These are phyloP conservation scores for Amanita molliuscula DNA, from an alignment of 768 basidiomycete species.

Conservation along the genomic window DNA sequence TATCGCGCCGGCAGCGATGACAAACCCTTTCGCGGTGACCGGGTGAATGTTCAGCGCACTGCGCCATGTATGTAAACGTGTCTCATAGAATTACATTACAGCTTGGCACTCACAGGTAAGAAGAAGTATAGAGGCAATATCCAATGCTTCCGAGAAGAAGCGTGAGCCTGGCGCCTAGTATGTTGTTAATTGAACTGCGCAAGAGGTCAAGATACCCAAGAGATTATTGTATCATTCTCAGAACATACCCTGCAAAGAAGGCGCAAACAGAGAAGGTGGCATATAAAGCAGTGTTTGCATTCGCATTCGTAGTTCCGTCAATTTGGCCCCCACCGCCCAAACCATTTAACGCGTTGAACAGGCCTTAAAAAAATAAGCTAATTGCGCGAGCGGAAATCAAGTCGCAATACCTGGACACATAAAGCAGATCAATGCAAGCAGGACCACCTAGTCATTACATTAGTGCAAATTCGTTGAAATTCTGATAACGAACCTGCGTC, in stretches of 20 bases:
- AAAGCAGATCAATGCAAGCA: conserved; percentile 66
- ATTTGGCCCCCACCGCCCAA: conserved; percentile 74
- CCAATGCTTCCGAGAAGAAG: conserved; percentile 66
- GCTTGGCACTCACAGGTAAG: conserved; percentile 41
- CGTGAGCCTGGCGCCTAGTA: conserved; percentile 65
- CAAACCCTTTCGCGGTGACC: conserved; percentile 43
- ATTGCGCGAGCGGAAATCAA: neutral
- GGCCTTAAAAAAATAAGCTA: conserved; percentile 29
- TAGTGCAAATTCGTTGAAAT: neutral
- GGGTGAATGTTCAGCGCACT: conserved; percentile 67
- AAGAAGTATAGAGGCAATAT: conserved; percentile 68
- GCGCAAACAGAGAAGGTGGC: conserved; percentile 34
- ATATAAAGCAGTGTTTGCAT: conserved; percentile 63
- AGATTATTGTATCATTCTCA: neutral
- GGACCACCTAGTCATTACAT: conserved; percentile 22
- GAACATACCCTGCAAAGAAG: conserved; percentile 24
- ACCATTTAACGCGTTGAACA: conserved; percentile 74
- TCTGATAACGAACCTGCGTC: conserved; percentile 28
- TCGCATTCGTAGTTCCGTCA: conserved; percentile 53
- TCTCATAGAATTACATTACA: neutral
- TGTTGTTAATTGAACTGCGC: conserved; percentile 47
- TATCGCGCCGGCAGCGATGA: conserved; percentile 60
- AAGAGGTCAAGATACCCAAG: neutral
- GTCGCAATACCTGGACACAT: conserved; percentile 42
- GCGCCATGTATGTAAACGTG: neutral